These are phyloP conservation scores for Solanum virginianum DNA, from an alignment of 257 asterid genomes.

Conservation along the genomic window DNA sequence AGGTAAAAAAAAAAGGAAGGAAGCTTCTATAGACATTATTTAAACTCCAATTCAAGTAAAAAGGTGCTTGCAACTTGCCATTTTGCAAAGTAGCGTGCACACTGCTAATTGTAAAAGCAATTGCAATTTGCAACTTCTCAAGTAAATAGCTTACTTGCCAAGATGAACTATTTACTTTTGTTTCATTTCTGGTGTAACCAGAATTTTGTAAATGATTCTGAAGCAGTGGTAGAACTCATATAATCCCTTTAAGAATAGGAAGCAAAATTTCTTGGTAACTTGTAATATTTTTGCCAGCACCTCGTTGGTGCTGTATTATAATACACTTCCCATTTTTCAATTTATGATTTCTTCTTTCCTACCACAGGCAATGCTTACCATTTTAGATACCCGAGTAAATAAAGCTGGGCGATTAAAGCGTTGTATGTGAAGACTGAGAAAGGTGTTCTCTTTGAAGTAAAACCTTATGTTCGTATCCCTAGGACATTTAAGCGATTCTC, in stretches of 20 bases:
- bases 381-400: slow-evolving; percentile 73
- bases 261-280: not conserved
- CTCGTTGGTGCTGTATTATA: not conserved
- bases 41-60: no score
- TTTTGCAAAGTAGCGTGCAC: no score
- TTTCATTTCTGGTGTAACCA: not conserved
- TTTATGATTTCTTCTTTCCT: not conserved
- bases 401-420: slow-evolving; percentile 63
- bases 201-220: not conserved
- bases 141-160: no score
- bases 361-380: slow-evolving; percentile 54
- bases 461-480: slow-evolving; percentile 81
- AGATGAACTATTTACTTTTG: not conserved
- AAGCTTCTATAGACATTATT: no score
- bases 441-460: slow-evolving; percentile 66
- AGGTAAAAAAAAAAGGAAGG: no score
- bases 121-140: no score
- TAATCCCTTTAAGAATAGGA: not conserved
- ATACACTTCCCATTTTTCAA: not conserved
- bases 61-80: no score
- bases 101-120: no score
- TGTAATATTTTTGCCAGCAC: not conserved
- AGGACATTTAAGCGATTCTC: slow-evolving; percentile 64
- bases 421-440: slow-evolving; percentile 66
- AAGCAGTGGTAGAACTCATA: not conserved